phyloP scores from a whole-genome alignment of 1,284 basidiomycete species.

The Wolfiporia cocos region DNA sequence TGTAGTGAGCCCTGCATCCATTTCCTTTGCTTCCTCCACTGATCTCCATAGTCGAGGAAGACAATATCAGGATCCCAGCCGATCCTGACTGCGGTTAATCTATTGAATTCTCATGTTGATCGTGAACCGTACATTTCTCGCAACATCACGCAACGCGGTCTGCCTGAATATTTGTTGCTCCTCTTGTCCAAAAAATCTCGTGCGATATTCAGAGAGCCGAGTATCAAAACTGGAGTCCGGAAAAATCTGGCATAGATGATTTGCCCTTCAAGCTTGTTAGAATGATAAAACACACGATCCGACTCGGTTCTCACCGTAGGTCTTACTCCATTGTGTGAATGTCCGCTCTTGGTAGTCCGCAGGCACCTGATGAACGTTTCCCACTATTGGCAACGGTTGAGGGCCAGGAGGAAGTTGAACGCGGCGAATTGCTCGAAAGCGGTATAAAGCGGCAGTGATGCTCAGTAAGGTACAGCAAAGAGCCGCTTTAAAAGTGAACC shows the following conservation, averaged over 20 bases:
- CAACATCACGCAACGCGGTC: slow-evolving; percentile 15
- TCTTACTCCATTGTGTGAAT: slow-evolving; percentile 12
- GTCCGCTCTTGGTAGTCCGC: neutral
- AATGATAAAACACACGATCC: no score
- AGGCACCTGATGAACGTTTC: slow-evolving; percentile 1
- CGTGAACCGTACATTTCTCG: neutral
- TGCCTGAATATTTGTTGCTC: slow-evolving; percentile 32
- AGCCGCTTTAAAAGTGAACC: no score
- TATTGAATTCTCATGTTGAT: neutral
- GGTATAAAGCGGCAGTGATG: no score
- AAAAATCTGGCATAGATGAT: slow-evolving; percentile 31
- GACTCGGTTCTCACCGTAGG: slow-evolving; percentile 16
- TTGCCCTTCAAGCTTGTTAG: no score
- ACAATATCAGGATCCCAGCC: neutral
- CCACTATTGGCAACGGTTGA: neutral
- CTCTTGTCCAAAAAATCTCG: slow-evolving; percentile 35
- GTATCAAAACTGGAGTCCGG: slow-evolving; percentile 28
- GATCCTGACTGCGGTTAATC: no score
- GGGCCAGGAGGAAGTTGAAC: neutral
- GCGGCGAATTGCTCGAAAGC: no score
- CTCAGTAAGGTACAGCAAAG: no score
- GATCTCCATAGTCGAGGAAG: slow-evolving; percentile 18
- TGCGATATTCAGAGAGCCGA: slow-evolving; percentile 30
- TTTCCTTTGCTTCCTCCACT: slow-evolving; percentile 23
- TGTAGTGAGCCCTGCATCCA: slow-evolving; percentile 25